Conservation (phyloP, 306 rosid genomes). For the Prunus campanulata region DNA sequence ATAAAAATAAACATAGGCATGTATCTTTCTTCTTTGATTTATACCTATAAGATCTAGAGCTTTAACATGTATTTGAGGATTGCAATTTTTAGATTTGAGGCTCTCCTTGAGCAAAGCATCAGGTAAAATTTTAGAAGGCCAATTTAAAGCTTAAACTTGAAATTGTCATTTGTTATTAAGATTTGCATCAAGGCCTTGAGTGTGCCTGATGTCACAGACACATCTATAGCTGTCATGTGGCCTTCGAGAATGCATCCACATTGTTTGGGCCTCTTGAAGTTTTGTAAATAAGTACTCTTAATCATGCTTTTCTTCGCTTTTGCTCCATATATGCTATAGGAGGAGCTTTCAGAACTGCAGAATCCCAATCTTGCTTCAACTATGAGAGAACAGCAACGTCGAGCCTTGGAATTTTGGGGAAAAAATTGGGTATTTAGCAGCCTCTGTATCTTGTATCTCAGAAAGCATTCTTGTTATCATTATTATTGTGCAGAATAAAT, state of each 20-base stretch:
- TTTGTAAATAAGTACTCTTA: background rate
- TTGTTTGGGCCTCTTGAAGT: background rate
- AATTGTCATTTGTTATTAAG: background rate
- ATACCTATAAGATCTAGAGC: background rate
- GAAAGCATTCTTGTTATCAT: constrained; percentile 18
- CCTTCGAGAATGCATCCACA: background rate
- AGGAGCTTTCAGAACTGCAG: constrained; percentile 29
- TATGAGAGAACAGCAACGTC: no score
- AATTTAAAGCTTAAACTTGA: no score
- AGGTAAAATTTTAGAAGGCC: no score
- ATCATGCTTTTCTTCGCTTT: background rate
- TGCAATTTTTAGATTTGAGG: no score
- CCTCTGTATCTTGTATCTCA: constrained; percentile 17
- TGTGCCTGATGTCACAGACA: background rate
- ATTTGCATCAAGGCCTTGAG: background rate
- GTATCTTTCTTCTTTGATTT: background rate
- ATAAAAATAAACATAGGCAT: background rate
- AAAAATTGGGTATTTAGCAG: constrained; percentile 67
- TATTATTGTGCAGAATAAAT: background rate
- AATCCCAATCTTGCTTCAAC: no score
- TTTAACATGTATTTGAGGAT: background rate
- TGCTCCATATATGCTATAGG: constrained; percentile 45
- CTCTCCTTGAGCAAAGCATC: no score
- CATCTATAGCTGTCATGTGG: background rate
- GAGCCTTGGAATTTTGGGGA: constrained; percentile 62